A percentile compares a stretch with the other conserved stretches of the same genome.
Evolutionary conservation across 164 flowering plant genomes (phyloP).

Genomic region (Platanus orientalis): DNA sequence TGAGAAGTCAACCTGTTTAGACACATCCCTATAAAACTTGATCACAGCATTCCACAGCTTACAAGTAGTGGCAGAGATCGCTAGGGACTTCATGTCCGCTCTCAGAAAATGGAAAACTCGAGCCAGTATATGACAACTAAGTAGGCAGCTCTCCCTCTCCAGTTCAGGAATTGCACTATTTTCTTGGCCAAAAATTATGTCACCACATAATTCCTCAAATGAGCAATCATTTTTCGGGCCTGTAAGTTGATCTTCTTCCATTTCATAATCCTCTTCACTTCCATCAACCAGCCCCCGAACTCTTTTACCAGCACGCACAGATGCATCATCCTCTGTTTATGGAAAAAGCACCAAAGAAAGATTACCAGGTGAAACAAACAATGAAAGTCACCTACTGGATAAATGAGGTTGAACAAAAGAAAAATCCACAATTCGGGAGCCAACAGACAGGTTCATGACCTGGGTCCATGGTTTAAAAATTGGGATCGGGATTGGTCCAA

Average conservation of each 20-base stretch:
- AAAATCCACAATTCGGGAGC: background rate
- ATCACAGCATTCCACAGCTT: conserved; percentile 76
- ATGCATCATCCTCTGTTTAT: conserved; percentile 21
- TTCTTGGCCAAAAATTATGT: conserved; percentile 35
- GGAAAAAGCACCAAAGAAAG: background rate
- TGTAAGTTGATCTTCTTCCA: conserved; percentile 32
- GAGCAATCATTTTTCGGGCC: conserved; percentile 31
- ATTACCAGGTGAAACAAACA: background rate
- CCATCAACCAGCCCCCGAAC: conserved; percentile 46
- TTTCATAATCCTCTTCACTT: conserved; percentile 55
- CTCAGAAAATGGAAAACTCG: conserved; percentile 84
- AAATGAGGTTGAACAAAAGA: background rate
- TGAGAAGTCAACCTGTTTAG: conserved; percentile 67
- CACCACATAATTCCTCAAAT: conserved; percentile 74
- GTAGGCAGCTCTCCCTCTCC: conserved; percentile 49
- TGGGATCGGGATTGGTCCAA: too few relatives aligned
- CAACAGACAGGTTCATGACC: background rate
- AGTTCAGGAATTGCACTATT: conserved; percentile 23
- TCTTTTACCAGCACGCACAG: conserved; percentile 48
- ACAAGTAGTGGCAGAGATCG: conserved; percentile 75
- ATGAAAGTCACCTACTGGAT: background rate
- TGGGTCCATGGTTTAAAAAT: too few relatives aligned
- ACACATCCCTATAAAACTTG: conserved; percentile 55
- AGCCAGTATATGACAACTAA: conserved; percentile 67
- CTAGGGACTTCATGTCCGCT: conserved; percentile 70